A percentile compares a stretch with the other conserved stretches of the same genome.
Conservation (phyloP, 495 filamentous ascomycete genomes). For the Cercophora sp. region DNA sequence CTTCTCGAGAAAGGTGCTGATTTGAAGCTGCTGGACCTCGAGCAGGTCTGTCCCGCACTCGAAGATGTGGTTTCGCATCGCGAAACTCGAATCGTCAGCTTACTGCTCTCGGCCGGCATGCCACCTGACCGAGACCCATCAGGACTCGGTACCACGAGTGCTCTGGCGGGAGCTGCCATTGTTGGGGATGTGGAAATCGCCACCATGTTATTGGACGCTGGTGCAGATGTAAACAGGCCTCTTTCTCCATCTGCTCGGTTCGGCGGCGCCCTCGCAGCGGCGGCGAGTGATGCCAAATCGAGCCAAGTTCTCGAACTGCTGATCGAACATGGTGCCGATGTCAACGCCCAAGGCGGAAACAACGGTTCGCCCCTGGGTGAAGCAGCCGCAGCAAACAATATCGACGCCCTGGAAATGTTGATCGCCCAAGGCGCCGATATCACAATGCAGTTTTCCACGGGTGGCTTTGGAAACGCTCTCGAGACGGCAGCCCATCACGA, state of each 20-base stretch:
- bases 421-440: neutral
- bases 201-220: neutral
- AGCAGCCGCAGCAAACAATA: neutral
- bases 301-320: neutral
- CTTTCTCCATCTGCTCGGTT: too few species aligned
- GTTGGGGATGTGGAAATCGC: neutral
- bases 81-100: neutral
- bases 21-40: neutral
- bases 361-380: neutral
- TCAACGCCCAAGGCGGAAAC: neutral
- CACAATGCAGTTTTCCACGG: neutral
- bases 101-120: neutral
- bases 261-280: neutral
- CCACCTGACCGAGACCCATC: neutral
- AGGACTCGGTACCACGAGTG: neutral
- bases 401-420: neutral
- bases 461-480: neutral
- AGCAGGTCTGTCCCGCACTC: neutral
- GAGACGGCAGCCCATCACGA: neutral
- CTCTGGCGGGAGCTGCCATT: neutral
- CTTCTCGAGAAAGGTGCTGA: neutral
- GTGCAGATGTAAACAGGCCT: neutral
- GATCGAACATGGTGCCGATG: neutral
- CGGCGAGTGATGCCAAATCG: neutral
- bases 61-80: neutral